A percentile compares a stretch with the other conserved stretches of the same genome.
Evolutionary conservation across 1,284 basidiomycete genomes (phyloP).

Genomic region (Spongispora temasekensis): DNA sequence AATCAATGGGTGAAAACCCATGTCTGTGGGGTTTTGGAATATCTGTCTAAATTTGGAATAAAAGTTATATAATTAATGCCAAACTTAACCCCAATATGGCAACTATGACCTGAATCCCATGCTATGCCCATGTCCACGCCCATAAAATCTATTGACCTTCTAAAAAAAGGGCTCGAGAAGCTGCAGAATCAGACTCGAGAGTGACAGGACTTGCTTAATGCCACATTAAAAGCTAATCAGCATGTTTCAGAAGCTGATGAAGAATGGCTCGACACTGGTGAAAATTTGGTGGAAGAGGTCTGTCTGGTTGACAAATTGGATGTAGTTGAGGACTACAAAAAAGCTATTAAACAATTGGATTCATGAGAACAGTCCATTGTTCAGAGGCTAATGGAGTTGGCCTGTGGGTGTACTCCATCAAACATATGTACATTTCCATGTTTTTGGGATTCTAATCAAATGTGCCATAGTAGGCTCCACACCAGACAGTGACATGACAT

Average conservation of each 20-base stretch:
- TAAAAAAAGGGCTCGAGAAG: not conserved
- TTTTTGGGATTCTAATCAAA: not conserved
- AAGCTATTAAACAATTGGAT: not conserved
- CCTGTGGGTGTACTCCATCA: not conserved
- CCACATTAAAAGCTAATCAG: not conserved
- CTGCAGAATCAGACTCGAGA: not conserved
- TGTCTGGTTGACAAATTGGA: not conserved
- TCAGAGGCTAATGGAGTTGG: not conserved
- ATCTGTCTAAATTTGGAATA: not conserved
- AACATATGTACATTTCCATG: not conserved
- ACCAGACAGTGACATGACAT: too few relatives aligned
- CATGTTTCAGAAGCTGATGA: not conserved
- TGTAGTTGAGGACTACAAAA: not conserved
- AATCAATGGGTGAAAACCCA: not conserved
- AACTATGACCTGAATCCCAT: not conserved
- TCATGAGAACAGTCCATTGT: too few relatives aligned
- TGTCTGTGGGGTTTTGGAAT: not conserved
- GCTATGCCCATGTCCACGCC: not conserved
- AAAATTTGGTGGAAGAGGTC: not conserved
- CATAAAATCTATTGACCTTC: not conserved
- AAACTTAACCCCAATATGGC: not conserved
- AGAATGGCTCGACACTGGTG: not conserved
- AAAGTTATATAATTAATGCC: not conserved
- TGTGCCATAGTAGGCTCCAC: not conserved
- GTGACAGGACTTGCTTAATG: not conserved